Conservation (phyloP, 257 asterid species). For the Solanum megistacrolobum region DNA sequence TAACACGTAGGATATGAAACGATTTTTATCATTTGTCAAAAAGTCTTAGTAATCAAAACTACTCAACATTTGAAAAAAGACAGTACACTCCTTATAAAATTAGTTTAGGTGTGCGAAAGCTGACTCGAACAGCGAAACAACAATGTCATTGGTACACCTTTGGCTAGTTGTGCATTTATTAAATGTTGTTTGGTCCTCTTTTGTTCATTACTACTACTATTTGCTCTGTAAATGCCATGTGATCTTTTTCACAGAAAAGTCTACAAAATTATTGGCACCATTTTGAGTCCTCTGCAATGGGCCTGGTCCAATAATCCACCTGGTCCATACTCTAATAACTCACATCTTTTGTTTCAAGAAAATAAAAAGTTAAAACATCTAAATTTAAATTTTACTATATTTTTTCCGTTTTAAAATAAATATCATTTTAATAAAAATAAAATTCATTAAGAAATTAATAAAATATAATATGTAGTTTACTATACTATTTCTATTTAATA, state of each 20-base stretch:
- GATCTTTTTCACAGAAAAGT: background rate
- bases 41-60: background rate
- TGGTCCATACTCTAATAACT: constrained; percentile 1
- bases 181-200: background rate
- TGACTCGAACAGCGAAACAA: background rate
- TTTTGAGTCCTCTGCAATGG: background rate
- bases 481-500: background rate
- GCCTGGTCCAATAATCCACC: background rate
- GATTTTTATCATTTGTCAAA: background rate
- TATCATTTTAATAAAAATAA: background rate
- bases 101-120: background rate
- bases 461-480: too few relatives aligned
- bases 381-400: background rate
- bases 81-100: fast-evolving
- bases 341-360: background rate
- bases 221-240: background rate
- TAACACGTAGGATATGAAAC: background rate
- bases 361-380: background rate
- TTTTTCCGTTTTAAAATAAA: background rate
- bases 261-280: background rate
- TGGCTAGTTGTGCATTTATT: background rate
- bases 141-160: background rate
- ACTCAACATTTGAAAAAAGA: background rate
- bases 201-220: background rate
- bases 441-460: too few relatives aligned